Evolutionary conservation across 768 basidiomycete species (phyloP), one percentile per base, ranked within the genome.

Genomic region (Hirschioporus abietinus): DNA sequence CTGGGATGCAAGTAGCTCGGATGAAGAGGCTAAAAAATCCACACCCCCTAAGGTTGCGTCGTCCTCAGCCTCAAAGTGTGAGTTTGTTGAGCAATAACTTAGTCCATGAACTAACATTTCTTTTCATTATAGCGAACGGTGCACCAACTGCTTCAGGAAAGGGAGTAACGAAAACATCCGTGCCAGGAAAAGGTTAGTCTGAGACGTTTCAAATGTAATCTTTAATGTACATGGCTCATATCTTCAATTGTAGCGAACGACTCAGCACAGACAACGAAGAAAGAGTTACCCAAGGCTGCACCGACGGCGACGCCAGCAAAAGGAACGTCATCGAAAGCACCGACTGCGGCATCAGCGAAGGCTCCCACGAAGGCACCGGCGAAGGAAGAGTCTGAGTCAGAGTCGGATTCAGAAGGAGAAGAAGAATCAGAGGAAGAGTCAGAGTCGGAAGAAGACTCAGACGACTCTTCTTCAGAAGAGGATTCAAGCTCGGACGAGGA

Each of bases 1-100:
- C 63, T 95, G 92, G 93, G 93, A 94, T 58, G 88, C 83, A 4
- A 83, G 83, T 65, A 86, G 83, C 66, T 52, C 42, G 1, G 80
- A 74, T 18, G 84, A 82, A 35, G 87, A 86, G 30, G 86, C 84
- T 65, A 72, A 68, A 67, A 58, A 62, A 5, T 42, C 72, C 27
- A 68, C 73, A 6, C 72, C 72, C 42, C 75, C 74, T 27, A 52
- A 52, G 42, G 12, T 20, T 52, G 42, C 42, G 12, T 20, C 42
- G 12, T 10, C 64, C 10, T 9, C 65, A 27, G n/a, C 35, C 12
- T 63, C 27, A 30, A 66, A 57, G 18, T 35, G 42, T 35, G 63
- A 17, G 65, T 27, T 23, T 64, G 7, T 17, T 36, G 20, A 61
- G 18, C 17, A 25, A 23, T 15, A 6, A 18, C 17, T 61, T 18